Evolutionary conservation across 2,329 filamentous ascomycete genomes (phyloP).

Genomic region (Colletotrichum costaricense): DNA sequence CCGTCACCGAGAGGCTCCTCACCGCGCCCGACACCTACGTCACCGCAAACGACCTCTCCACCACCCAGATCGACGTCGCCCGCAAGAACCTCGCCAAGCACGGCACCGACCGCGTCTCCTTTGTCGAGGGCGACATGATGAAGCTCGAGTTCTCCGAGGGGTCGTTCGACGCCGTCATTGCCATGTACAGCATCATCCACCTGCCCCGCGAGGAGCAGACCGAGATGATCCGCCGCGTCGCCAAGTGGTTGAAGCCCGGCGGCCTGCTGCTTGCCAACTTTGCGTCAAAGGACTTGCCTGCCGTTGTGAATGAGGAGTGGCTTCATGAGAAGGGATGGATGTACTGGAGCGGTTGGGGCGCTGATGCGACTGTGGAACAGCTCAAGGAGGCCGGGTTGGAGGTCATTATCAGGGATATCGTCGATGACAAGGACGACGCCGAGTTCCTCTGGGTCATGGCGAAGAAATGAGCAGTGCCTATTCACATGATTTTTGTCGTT

Average conservation of each 20-base stretch:
- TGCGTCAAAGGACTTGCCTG: slow-evolving; percentile 42
- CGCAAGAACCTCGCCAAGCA: slow-evolving; percentile 31
- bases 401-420: slow-evolving; percentile 45
- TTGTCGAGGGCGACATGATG: slow-evolving; percentile 53
- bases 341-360: slow-evolving; percentile 56
- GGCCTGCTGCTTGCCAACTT: slow-evolving; percentile 63
- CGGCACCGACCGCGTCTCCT: slow-evolving; percentile 39
- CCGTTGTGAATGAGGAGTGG: slow-evolving; percentile 48
- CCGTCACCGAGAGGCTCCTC: slow-evolving; percentile 49
- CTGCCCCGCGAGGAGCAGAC: slow-evolving; percentile 63
- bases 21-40: slow-evolving; percentile 40
- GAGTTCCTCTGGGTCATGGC: slow-evolving; percentile 55
- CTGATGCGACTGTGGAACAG: slow-evolving; percentile 44
- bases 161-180: slow-evolving; percentile 60
- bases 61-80: slow-evolving; percentile 47
- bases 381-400: slow-evolving; percentile 47
- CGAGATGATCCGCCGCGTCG: slow-evolving; percentile 55
- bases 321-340: slow-evolving; percentile 54
- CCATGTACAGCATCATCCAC: slow-evolving; percentile 66
- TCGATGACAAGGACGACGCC: slow-evolving; percentile 45
- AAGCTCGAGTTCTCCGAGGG: slow-evolving; percentile 43
- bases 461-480: slow-evolving; percentile 36
- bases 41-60: slow-evolving; percentile 55
- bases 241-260: slow-evolving; percentile 61
- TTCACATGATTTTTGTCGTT: background rate